Evolutionary conservation across 192 early-diverging fungal genomes (phyloP).

Genomic region (Coemansia sp.): DNA sequence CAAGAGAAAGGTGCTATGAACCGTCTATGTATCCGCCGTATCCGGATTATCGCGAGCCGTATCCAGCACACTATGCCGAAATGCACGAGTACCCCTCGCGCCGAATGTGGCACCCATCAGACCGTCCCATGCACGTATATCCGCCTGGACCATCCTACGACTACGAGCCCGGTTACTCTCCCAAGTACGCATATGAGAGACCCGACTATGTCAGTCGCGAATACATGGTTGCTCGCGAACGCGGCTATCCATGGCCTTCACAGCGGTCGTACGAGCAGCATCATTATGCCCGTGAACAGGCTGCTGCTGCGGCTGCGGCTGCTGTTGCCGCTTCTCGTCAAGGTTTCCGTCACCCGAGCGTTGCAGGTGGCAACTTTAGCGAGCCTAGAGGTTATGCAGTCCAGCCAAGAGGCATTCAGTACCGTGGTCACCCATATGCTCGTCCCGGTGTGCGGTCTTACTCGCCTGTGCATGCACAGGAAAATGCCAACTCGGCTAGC

Average conservation of each 20-base stretch:
- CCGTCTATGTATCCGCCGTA: not conserved
- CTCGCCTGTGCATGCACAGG: too few relatives aligned
- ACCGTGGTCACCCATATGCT: conserved; percentile 2
- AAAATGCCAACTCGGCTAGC: too few relatives aligned
- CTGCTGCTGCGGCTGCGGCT: not conserved
- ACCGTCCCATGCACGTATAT: not conserved
- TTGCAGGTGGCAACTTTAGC: not conserved
- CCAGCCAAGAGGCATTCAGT: not conserved
- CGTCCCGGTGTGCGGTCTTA: not conserved
- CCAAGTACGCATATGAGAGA: not conserved
- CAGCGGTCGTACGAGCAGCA: not conserved
- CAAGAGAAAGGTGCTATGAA: not conserved
- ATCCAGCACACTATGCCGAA: not conserved
- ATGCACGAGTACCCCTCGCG: not conserved
- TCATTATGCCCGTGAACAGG: not conserved
- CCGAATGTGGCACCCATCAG: not conserved
- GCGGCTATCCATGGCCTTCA: not conserved
- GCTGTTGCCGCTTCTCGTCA: not conserved
- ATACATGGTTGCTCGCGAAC: not conserved
- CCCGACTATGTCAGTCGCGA: not conserved
- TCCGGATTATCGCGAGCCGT: not conserved
- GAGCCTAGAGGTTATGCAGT: not conserved
- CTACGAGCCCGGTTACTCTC: not conserved
- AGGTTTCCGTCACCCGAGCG: not conserved
- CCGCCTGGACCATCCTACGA: not conserved